Percentiles rank a stretch among this genome's conserved stretches.
Evolutionary conservation across 2,329 filamentous ascomycete genomes (phyloP).

Genomic region (Penicillium sp.): DNA sequence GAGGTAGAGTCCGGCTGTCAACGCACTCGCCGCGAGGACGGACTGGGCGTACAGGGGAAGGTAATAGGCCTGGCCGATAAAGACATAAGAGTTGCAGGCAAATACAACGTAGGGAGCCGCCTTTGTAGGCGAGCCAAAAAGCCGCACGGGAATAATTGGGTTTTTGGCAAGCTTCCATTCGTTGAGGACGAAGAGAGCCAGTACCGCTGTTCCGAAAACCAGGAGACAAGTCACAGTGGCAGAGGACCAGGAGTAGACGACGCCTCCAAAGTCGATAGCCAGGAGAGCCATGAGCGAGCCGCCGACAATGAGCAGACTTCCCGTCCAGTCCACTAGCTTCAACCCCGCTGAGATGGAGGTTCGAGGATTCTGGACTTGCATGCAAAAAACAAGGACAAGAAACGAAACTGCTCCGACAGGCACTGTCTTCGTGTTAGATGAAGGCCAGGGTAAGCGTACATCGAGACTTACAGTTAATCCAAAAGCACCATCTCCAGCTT

Average conservation of each 20-base stretch:
- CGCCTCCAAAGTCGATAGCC: slow-evolving; percentile 72
- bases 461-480: background rate
- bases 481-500: background rate
- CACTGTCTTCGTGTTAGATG: background rate
- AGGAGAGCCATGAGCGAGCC: slow-evolving; percentile 61
- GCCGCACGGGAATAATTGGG: slow-evolving; percentile 71
- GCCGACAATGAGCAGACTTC: slow-evolving; percentile 66
- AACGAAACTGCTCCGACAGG: slow-evolving; percentile 13
- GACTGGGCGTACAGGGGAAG: background rate
- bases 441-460: background rate
- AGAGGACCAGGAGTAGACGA: slow-evolving; percentile 73
- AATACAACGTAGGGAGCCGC: background rate
- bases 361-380: slow-evolving; percentile 25
- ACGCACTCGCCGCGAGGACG: background rate
- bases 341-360: slow-evolving; percentile 34
- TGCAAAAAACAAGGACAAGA: slow-evolving; percentile 6
- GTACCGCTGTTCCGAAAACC: slow-evolving; percentile 67
- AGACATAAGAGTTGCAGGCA: background rate
- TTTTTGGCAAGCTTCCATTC: slow-evolving; percentile 73
- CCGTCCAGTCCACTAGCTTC: slow-evolving; percentile 59
- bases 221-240: slow-evolving; percentile 75
- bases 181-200: slow-evolving; percentile 69
- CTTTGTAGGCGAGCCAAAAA: slow-evolving; percentile 56
- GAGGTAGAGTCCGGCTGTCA: background rate
- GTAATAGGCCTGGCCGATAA: background rate